A percentile compares a stretch with the other conserved stretches of the same genome.
Conservation (phyloP, 164 flowering plant genomes). For the Magnolia sinica region DNA sequence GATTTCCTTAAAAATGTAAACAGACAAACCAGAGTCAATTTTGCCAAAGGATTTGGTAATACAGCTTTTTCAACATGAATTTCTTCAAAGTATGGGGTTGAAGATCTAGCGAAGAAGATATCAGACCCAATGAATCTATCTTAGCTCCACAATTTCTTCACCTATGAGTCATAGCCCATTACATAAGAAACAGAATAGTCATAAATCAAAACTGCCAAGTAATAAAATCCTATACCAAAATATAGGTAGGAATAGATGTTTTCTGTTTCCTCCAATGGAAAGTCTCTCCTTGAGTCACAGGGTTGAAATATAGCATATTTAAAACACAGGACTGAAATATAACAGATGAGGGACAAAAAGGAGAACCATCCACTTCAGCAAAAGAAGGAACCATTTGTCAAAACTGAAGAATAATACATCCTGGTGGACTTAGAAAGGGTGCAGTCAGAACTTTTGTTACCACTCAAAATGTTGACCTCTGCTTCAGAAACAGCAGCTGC, state of each 20-base stretch:
- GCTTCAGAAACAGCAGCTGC: slow-evolving; percentile 13
- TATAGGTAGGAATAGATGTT: background rate
- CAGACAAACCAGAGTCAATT: too few relatives aligned
- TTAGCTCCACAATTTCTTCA: background rate
- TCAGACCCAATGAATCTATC: background rate
- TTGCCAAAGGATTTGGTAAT: too few relatives aligned
- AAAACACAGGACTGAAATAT: background rate
- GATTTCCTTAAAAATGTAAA: too few relatives aligned
- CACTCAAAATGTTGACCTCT: slow-evolving; percentile 14
- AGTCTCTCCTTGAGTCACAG: background rate
- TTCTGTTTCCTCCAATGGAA: background rate
- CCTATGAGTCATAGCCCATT: background rate
- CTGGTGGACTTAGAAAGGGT: background rate
- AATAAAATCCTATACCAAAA: background rate
- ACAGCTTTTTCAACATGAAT: background rate
- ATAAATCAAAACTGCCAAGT: background rate
- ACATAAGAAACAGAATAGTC: background rate
- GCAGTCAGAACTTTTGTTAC: slow-evolving; percentile 1
- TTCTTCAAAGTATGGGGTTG: background rate
- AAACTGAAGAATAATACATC: background rate
- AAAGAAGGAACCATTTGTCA: background rate
- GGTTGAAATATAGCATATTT: background rate
- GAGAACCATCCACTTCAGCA: background rate
- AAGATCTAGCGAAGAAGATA: background rate
- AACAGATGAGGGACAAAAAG: background rate